Base-by-base conservation (phyloP, 345 rosid species). In the Aquilaria yunnanensis region DNA sequence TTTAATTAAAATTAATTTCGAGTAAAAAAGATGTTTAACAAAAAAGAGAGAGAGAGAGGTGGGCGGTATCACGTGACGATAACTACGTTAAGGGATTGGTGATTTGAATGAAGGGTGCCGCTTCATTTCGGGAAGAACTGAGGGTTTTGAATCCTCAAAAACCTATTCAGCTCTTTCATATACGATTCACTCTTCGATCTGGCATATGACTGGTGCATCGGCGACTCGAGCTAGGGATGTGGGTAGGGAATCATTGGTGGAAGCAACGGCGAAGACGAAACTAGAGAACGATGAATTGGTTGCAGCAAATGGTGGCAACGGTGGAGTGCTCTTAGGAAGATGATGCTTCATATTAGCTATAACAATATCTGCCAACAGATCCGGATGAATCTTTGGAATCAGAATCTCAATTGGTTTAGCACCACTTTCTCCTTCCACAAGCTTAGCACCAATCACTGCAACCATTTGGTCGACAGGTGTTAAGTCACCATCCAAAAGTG, bases 401-500 rank as follows among this genome's bases (percentile, higher is more conserved):
- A 94, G 96, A 79, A 94, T 74, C 78, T 86, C 92, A 65, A 94
- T 90, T 49, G 99, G 90, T 77, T 90, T 90, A 61, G 96, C 96
- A 16, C 99, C 99, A 66, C 96, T 83, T 76, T 94, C 99, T 64
- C 99, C 99, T 83, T 90, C 99, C 45, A 95, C 99, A 72, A 94
- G 99, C 79, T 90, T 78, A 66, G 95, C 99, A 75, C 97, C 97
- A 77, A 94, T 90, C 90, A 94, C 86, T 49, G 95, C 88, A 70
- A 94, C 85, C 97, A 94, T 90, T 78, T 94, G 92, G 72, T 88
- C 97, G 54, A 83, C 99, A 62, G 97, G 97, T 57, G 86, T 80
- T 81, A 80, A 74, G 79, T 86, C 89, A 70, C 80, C 64, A 75
- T 82, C 88, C 59, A 78, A 74, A 68, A 67, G 65, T 69, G 82